Percentiles rank a stretch among this genome's conserved stretches.
These are phyloP conservation scores for Albophoma yamanashiensis DNA, from an alignment of 2,329 filamentous ascomycete species.

Conservation along the genomic window DNA sequence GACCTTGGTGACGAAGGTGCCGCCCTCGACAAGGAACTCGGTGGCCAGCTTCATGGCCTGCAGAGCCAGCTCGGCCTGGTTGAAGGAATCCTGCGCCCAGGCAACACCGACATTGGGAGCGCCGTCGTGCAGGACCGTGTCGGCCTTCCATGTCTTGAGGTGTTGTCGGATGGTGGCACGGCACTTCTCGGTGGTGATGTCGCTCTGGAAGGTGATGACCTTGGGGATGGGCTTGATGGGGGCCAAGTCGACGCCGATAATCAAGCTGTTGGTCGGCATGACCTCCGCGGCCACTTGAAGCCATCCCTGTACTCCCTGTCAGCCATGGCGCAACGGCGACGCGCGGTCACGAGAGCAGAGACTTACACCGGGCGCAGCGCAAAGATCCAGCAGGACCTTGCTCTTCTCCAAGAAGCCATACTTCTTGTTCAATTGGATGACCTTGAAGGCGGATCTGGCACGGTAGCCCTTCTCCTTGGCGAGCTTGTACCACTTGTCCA, in stretches of 20 bases:
- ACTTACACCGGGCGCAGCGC: slow-evolving; percentile 81
- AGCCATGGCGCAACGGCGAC: not conserved
- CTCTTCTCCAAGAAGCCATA: slow-evolving; percentile 97
- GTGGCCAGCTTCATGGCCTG: slow-evolving; percentile 89
- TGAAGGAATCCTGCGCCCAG: slow-evolving; percentile 97
- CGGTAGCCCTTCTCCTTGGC: slow-evolving; percentile 98
- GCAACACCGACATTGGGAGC: slow-evolving; percentile 96
- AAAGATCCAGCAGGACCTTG: slow-evolving; percentile 93
- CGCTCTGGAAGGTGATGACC: slow-evolving; percentile 91
- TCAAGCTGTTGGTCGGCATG: slow-evolving; percentile 83
- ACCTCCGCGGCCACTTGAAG: slow-evolving; percentile 92
- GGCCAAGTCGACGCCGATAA: slow-evolving; percentile 86
- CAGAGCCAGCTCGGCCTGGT: slow-evolving; percentile 85
- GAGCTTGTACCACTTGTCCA: slow-evolving; percentile 98
- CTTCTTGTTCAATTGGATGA: slow-evolving; percentile 98
- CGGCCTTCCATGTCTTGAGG: slow-evolving; percentile 91
- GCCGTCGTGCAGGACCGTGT: slow-evolving; percentile 92
- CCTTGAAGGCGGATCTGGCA: slow-evolving; percentile 91
- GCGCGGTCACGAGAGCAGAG: not conserved
- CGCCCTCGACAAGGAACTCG: slow-evolving; percentile 81
- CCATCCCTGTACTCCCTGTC: slow-evolving; percentile 56
- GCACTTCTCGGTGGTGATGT: slow-evolving; percentile 96
- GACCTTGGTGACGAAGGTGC: slow-evolving; percentile 93
- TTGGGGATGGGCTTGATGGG: slow-evolving; percentile 94
- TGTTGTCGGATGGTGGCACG: slow-evolving; percentile 81